Base-by-base conservation (phyloP, 441 rosid species). In the Arabidopsis hybrid region DNA sequence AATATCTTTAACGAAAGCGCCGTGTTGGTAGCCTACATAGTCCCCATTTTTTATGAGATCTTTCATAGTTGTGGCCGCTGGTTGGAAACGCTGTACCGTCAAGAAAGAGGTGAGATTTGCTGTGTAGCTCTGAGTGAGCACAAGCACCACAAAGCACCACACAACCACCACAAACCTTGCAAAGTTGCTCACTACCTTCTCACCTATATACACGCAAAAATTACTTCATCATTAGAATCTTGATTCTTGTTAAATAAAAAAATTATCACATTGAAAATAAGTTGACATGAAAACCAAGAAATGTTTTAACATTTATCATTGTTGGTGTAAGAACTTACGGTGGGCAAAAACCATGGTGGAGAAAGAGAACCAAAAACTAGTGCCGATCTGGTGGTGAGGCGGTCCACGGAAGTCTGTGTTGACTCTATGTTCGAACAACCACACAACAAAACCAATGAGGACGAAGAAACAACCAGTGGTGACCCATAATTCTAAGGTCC, bases 91-190 rank as follows among this genome's bases (percentile, higher is more conserved):
- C 42, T 83, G 79, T 5, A 84, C 84, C 0, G 89, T 88, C 11
- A 88, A 43, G 29, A 84, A 49, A 18, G 89, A 82, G 21, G 93
- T 67, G 49, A 86, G 84, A 42, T 78, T 86, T 4, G 91, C 89
- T 0, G 88, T 81, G 65, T 88, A 85, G 51, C 91, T 86, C 14
- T 88, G 89, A 14, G 81, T 80, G 1, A 89, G 71, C 12, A 89
- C 81, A 2, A 85, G 79, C 3, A 82, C 83, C 55, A 83, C 74
- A 35, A 84, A 84, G 31, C 84, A 52, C 92, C 95, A 89, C 45
- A 87, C 76, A 5, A 81, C 26, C 61, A 86, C 63, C 63, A 88
- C 85, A 63, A 84, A 72, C 58, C 83, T 82, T 14, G 89, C 60
- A 56, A 77, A 77, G 42, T 87, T 85, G 80, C 79, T 87, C 21